Evolutionary conservation across 192 early-diverging fungal species (phyloP), one percentile per base, ranked within the genome.

Genomic region (Mortierella claussenii): DNA sequence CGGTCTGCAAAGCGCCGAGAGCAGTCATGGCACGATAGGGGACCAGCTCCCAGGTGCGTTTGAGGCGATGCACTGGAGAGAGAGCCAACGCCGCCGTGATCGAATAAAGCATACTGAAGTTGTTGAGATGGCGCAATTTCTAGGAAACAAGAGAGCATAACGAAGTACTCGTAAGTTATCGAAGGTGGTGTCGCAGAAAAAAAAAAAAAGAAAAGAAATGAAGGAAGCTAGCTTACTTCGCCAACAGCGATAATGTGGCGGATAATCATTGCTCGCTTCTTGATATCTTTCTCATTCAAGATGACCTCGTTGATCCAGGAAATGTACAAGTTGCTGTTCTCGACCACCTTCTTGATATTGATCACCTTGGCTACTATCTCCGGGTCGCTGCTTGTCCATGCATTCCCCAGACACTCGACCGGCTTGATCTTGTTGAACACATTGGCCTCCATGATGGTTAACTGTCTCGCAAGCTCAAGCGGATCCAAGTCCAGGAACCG

Each of bases 31-130:
- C 69, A 43, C 85, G 82, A n/a, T 81, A 68, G 21, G 85, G 86
- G 5, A 86, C 83, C 33, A 83, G 64, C 40, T 97, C 95, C 95
- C 97, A 98, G 2, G 98, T 97, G 43, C 94, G 87, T 21, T 92
- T 93, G 28, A 98, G 82, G 23, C 98, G 91, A 79, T 93, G 91
- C 40, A 99, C 86, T 1, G 95, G 90, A 2, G 93, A 93, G 5
- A 92, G 92, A 30, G 95, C 92, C 60, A 99, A 88, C 1, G 93
- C 95, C n/a, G 95, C 94, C 8, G 96, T 86, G 24, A 98, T 92
- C 9, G 96, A 90, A 84, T 93, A 96, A 28, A 97, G 86, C 12
- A 95, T 93, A 79, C 95, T 96, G 70, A 95, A 99, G 86, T 98
- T 99, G 82, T 99, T 97, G 20, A 98, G 80, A 8, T 47, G 49